Base-by-base conservation (phyloP, 495 filamentous ascomycete species). In the Durotheca rogersii region DNA sequence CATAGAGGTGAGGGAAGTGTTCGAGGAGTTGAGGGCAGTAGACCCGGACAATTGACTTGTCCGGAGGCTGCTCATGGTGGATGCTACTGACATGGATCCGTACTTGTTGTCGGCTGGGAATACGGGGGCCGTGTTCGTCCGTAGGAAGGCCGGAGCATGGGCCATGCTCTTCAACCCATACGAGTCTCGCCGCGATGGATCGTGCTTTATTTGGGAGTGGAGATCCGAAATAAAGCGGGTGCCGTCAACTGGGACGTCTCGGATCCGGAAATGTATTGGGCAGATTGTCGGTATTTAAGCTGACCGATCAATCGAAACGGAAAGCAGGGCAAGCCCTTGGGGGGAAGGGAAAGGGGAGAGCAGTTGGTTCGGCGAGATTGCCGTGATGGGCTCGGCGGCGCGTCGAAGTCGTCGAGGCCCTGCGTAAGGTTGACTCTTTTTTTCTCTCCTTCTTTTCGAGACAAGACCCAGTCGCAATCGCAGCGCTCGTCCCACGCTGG, bases 1-100 rank as follows among this genome's bases (percentile, higher is more conserved):
- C 49, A 81, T 66, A 4, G 76, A 75, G 40, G 65, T 68, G 15
- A 81, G 56, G 3, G 77, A 80, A 4, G 73, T 70, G 12, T 72
- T 73, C 2, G 70, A 68, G 7, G 69, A 63, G 31, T 65, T 69
- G 53, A 72, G 73, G 10, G 75, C 72, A 15, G 78, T 75, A 47
- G 76, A 67, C 65, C 71, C 71, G 15, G 78, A 74, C 21, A 81
- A 64, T 65, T 81, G 76, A 65, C 76, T 80, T 31, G 72, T 72
- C 47, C 78, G 66, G 9, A 75, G 67, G 25, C 69, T 69, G 37
- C 69, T 72, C 69, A 74, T 78, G 17, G 63, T 70, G 44, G 61
- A 58, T 56, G 51, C 62, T 56, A 50, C 62, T 61, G 67, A 61
- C 38, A 67, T 38, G 53, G 65, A 53, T 45, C 68, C 67, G 56